phyloP scores from a whole-genome alignment of 1,284 basidiomycete species.

The Omphalotus olearius region DNA sequence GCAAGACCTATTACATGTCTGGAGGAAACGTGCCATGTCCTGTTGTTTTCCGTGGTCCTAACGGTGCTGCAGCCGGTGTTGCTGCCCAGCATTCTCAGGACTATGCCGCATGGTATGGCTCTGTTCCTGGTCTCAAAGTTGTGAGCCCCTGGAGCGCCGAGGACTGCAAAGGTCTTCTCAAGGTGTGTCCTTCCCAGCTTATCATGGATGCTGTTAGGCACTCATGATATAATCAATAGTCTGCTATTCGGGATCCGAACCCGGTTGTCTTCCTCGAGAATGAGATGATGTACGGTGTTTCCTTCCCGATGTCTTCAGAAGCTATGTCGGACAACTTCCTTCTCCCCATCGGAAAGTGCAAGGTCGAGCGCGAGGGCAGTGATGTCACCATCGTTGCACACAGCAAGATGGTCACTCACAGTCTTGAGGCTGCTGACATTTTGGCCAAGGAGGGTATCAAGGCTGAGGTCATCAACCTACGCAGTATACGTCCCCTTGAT shows the following conservation, averaged over 20 bases:
- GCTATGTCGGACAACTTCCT: slow-evolving; percentile 95
- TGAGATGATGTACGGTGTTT: slow-evolving; percentile 97
- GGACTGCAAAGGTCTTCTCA: slow-evolving; percentile 97
- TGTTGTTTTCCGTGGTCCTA: slow-evolving; percentile 98
- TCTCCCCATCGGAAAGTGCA: slow-evolving; percentile 96
- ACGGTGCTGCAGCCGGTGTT: slow-evolving; percentile 97
- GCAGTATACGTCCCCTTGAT: slow-evolving; percentile 93
- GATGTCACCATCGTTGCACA: slow-evolving; percentile 97
- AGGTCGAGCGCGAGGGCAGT: slow-evolving; percentile 89
- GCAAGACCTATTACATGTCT: slow-evolving; percentile 99
- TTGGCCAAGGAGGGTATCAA: slow-evolving; percentile 96
- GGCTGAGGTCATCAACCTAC: slow-evolving; percentile 97
- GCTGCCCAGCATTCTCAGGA: slow-evolving; percentile 93
- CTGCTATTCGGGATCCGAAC: slow-evolving; percentile 98
- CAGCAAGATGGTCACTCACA: slow-evolving; percentile 93
- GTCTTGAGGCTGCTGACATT: slow-evolving; percentile 88
- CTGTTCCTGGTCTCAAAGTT: slow-evolving; percentile 96
- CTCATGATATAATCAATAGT: slow-evolving; percentile 34
- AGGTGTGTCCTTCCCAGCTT: slow-evolving; percentile 47
- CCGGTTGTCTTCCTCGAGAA: slow-evolving; percentile 99
- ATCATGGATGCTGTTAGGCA: background rate
- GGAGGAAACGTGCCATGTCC: slow-evolving; percentile 98
- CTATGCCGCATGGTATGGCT: slow-evolving; percentile 93
- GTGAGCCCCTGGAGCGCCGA: slow-evolving; percentile 96
- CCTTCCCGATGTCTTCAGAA: slow-evolving; percentile 94